phyloP scores from a whole-genome alignment of 352 stramenopile genomes.

The Phytopythium cucurbitacearum region DNA sequence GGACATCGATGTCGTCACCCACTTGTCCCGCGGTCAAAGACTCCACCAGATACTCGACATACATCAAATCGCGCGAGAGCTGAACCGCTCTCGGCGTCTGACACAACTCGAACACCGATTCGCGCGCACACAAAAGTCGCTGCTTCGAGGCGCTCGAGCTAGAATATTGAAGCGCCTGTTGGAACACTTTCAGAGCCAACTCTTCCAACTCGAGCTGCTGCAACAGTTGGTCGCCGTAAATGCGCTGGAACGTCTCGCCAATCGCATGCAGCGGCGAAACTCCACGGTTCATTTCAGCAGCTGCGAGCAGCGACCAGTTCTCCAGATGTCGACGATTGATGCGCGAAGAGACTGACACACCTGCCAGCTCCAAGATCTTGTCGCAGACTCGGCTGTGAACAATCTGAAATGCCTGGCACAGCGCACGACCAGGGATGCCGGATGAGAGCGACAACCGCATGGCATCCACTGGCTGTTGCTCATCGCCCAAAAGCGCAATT shows the following conservation, averaged over 20 bases:
- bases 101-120: constrained; percentile 55
- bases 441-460: constrained; percentile 51
- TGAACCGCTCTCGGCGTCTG: constrained; percentile 47
- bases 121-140: constrained; percentile 25
- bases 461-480: constrained; percentile 58
- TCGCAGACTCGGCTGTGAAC: constrained; percentile 49
- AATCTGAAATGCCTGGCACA: constrained; percentile 58
- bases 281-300: constrained; percentile 58
- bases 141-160: constrained; percentile 15
- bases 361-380: constrained; percentile 19
- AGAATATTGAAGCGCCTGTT: constrained; percentile 24
- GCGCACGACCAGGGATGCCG: constrained; percentile 59
- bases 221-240: constrained; percentile 55
- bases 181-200: constrained; percentile 28
- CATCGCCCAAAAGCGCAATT: constrained; percentile 71
- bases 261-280: constrained; percentile 38
- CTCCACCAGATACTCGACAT: constrained; percentile 58
- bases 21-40: constrained; percentile 11
- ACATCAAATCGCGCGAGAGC: constrained; percentile 53
- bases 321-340: constrained; percentile 74
- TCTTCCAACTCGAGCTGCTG: constrained; percentile 38
- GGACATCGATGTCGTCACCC: constrained; percentile 12
- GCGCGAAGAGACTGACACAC: constrained; percentile 20
- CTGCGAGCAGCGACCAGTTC: constrained; percentile 69
- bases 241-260: constrained; percentile 49